Conservation (phyloP, 139 green algal species). For the Chlamydomonas sphaeroides region DNA sequence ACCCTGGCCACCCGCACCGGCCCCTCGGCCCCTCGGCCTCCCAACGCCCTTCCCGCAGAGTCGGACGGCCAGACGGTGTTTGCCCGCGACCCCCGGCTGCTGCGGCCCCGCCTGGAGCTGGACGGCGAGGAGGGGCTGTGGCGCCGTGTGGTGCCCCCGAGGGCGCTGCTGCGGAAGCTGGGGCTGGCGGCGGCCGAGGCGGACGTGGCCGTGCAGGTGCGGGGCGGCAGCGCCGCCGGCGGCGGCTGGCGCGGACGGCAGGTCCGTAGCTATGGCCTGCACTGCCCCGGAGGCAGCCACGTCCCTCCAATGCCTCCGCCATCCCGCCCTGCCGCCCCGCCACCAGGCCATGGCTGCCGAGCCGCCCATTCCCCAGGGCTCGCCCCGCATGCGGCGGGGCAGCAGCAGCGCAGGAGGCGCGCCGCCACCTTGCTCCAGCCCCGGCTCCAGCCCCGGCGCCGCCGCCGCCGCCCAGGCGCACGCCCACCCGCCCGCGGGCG, state of each 20-base stretch:
- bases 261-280: background rate
- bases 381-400: background rate
- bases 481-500: background rate
- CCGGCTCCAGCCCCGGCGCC: background rate
- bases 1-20: background rate
- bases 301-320: too few relatives aligned
- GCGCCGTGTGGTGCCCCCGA: background rate
- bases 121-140: background rate
- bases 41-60: background rate
- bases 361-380: background rate
- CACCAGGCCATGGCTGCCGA: background rate
- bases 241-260: background rate
- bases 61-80: background rate
- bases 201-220: background rate
- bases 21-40: too few relatives aligned
- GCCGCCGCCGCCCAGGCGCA: background rate
- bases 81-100: background rate
- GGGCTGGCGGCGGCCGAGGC: background rate
- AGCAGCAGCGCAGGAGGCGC: background rate
- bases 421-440: background rate
- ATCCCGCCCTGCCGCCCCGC: background rate
- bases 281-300: too few relatives aligned
- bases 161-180: background rate
- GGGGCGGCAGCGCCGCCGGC: background rate
- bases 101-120: slow-evolving; percentile 7